Conservation (phyloP, 495 filamentous ascomycete species). For the Cercophora samala region DNA sequence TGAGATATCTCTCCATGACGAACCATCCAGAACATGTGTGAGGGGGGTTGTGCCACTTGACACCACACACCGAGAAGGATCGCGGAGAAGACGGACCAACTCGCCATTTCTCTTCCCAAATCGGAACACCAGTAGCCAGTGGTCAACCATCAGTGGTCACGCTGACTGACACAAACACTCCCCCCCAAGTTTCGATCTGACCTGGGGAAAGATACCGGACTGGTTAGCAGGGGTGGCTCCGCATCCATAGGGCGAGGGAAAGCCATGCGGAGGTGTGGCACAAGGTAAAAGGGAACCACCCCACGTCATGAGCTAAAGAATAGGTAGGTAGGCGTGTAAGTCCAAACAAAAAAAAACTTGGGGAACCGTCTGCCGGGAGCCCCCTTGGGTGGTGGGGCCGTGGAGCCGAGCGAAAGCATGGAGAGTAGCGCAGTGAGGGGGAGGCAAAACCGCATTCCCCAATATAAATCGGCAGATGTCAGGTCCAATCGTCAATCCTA, state of each 20-base stretch:
- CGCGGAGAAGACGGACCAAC: neutral
- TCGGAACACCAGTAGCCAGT: neutral
- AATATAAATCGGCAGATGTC: constrained; percentile 35
- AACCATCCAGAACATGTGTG: neutral
- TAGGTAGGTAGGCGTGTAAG: constrained; percentile 3
- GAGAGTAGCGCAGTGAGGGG: constrained; percentile 22
- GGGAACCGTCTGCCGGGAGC: constrained; percentile 14
- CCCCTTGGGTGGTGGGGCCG: constrained; percentile 14
- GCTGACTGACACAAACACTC: neutral
- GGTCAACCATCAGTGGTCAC: neutral
- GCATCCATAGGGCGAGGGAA: constrained; percentile 1
- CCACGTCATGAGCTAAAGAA: constrained; percentile 4
- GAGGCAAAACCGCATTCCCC: constrained; percentile 18
- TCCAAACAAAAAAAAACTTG: neutral
- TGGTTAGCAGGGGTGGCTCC: neutral
- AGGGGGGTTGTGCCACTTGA: neutral
- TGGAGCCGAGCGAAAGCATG: neutral
- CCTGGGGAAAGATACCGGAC: neutral
- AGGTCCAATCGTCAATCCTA: constrained; percentile 28
- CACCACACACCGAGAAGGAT: neutral
- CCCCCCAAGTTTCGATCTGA: neutral
- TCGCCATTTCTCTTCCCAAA: neutral
- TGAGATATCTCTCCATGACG: neutral
- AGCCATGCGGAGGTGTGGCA: neutral
- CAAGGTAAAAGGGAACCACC: neutral